phyloP scores from a whole-genome alignment of 257 asterid genomes.

The Ocimum tenuiflorum region DNA sequence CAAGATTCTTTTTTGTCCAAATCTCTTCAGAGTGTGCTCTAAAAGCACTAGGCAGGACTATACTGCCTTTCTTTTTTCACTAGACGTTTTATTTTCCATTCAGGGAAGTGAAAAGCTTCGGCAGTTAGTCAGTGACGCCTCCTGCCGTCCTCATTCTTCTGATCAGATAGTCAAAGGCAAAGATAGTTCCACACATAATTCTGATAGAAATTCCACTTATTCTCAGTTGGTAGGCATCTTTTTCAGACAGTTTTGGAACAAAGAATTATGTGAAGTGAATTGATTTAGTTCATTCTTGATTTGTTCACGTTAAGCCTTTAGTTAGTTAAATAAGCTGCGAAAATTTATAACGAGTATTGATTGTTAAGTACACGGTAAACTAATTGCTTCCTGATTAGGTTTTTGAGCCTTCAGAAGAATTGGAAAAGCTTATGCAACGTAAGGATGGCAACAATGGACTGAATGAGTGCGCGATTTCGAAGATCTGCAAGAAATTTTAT shows the following conservation, averaged over 20 bases:
- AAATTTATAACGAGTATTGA: neutral
- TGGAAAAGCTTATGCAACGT: constrained; percentile 42
- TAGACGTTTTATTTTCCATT: constrained; percentile 5
- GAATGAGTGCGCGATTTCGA: constrained; percentile 34
- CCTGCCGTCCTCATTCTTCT: constrained; percentile 28
- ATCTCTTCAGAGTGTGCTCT: no score
- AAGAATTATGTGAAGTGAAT: neutral
- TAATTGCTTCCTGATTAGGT: constrained; percentile 29
- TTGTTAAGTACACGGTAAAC: neutral
- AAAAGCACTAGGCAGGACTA: no score
- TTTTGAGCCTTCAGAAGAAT: constrained; percentile 59
- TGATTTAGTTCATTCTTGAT: neutral
- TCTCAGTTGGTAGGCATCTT: constrained; percentile 47
- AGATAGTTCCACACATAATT: constrained; percentile 21
- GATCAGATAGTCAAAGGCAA: no score
- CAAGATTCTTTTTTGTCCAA: no score
- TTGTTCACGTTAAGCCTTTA: neutral
- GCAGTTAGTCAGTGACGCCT: constrained; percentile 55
- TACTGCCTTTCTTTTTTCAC: neutral
- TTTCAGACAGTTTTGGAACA: neutral
- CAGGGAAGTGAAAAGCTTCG: constrained; percentile 96
- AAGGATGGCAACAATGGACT: constrained; percentile 37
- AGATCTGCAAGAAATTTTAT: constrained; percentile 59
- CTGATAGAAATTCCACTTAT: constrained; percentile 22
- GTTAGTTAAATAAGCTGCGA: no score